phyloP scores from a whole-genome alignment of 2,329 filamentous ascomycete species.

The Biscogniauxia mediterranea region DNA sequence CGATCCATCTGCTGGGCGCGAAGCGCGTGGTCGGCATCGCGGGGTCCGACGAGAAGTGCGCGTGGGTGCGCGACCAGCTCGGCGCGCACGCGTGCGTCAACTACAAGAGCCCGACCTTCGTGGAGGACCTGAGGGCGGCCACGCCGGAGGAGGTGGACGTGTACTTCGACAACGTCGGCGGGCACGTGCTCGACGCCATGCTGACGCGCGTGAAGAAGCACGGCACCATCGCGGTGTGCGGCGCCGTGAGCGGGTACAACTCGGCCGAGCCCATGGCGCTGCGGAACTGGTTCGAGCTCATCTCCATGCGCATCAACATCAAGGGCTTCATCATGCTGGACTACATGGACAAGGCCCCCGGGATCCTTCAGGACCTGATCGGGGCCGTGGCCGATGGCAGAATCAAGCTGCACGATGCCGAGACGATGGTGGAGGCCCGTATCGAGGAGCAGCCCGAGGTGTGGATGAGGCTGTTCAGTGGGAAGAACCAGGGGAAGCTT shows the following conservation, averaged over 20 bases:
- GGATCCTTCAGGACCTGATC: conserved; percentile 25
- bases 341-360: conserved; percentile 28
- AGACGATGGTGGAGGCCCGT: conserved; percentile 27
- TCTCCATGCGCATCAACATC: conserved; percentile 40
- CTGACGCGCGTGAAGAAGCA: conserved; percentile 39
- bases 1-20: conserved; percentile 45
- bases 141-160: conserved; percentile 51
- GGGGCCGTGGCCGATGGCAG: conserved; percentile 24
- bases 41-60: conserved; percentile 51
- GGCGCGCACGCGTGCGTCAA: conserved; percentile 55
- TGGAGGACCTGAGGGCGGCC: conserved; percentile 43
- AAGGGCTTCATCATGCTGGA: conserved; percentile 45
- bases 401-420: conserved; percentile 21
- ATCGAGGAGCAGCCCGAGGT: conserved; percentile 30
- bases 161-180: conserved; percentile 52
- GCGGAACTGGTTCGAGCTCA: conserved; percentile 43
- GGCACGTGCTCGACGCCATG: conserved; percentile 45
- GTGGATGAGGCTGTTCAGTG: conserved; percentile 30
- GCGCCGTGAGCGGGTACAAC: conserved; percentile 43
- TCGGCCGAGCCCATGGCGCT: conserved; percentile 30
- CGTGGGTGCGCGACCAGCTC: conserved; percentile 44
- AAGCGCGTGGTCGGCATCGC: conserved; percentile 52
- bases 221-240: conserved; percentile 43
- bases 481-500: conserved; percentile 29
- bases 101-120: conserved; percentile 49